Evolutionary conservation across 305 asterid genomes (phyloP).

Genomic region (Andrographis paniculata): DNA sequence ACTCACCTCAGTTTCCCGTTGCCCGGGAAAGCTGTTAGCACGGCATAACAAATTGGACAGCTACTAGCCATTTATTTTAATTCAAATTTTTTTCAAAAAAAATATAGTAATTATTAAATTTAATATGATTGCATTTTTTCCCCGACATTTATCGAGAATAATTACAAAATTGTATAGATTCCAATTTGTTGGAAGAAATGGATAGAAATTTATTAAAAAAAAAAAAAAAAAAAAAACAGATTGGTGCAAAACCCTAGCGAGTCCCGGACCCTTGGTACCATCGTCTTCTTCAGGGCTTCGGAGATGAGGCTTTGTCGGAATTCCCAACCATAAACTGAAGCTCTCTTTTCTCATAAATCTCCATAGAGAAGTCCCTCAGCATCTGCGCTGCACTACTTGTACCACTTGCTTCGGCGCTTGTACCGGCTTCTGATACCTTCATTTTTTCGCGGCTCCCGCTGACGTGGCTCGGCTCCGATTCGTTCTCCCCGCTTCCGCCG

Average conservation of each 20-base stretch:
- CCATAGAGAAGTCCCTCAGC: conserved; percentile 53
- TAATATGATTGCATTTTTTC: too few relatives aligned
- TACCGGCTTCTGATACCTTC: conserved; percentile 16
- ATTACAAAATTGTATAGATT: too few relatives aligned
- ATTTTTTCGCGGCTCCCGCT: background rate
- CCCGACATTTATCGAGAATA: too few relatives aligned
- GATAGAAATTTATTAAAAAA: too few relatives aligned
- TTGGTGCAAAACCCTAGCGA: conserved; percentile 17
- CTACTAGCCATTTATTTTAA: too few relatives aligned
- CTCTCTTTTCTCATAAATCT: conserved; percentile 60
- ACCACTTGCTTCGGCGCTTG: conserved; percentile 10
- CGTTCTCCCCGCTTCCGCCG: conserved; percentile 12
- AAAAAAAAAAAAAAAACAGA: too few relatives aligned
- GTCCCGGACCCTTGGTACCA: background rate
- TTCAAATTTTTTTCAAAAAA: too few relatives aligned
- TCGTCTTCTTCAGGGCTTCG: conserved; percentile 25
- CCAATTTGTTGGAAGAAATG: too few relatives aligned
- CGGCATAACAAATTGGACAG: too few relatives aligned
- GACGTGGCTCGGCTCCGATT: conserved; percentile 15
- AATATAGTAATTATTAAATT: too few relatives aligned
- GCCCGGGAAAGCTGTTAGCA: too few relatives aligned
- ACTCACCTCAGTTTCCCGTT: too few relatives aligned
- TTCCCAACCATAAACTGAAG: conserved; percentile 64
- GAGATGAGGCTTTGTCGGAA: conserved; percentile 27
- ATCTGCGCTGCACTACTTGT: conserved; percentile 25